Evolutionary conservation across 306 rosid species (phyloP), one percentile per base, ranked within the genome.

Genomic region (Fagus sylvatica): DNA sequence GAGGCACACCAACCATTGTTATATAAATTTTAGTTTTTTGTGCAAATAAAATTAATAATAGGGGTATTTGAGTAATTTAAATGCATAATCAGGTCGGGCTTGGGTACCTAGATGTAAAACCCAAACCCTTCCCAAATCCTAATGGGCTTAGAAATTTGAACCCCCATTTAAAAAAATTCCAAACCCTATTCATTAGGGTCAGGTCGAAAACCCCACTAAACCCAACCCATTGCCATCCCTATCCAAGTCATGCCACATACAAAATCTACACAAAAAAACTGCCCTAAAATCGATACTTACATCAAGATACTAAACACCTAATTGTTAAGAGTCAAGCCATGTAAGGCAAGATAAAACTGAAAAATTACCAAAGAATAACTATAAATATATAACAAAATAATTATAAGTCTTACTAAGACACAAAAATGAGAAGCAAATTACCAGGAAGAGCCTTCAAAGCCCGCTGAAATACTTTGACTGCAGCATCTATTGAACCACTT

Each of bases 401-500:
- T 39, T 34, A 46, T 68, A 79, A 79, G 74, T 36, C 77, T 51
- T 46, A 46, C 40, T 33, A 76, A 71, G 71, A 82, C 67, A 37
- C 82, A 69, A 80, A 34, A 74, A 69, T 28, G 28, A 78, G 51
- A 71, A 59, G 33, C 39, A 79, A 85, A 55, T 78, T 73, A 92
- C 98, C 97, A 66, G 98, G 98, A 77, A 92, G 98, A 86, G 97
- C 98, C 90, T 92, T 95, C 84, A 89, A 72, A 71, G 98, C 87
- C 68, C 98, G 90, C 86, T 92, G 98, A 86, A 95, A 92, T 53
- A 95, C 92, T 91, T 95, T 95, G 85, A 91, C 86, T 82, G 98
- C 98, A 66, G 98, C 89, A 83, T 95, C 98, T 83, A 89, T 78
- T 9, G 91, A 89, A 81, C 97, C 98, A 86, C 87, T 79, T 88